These are phyloP conservation scores for Phragmites australis DNA, from an alignment of 176 grass and related monocot genomes.

Conservation along the genomic window DNA sequence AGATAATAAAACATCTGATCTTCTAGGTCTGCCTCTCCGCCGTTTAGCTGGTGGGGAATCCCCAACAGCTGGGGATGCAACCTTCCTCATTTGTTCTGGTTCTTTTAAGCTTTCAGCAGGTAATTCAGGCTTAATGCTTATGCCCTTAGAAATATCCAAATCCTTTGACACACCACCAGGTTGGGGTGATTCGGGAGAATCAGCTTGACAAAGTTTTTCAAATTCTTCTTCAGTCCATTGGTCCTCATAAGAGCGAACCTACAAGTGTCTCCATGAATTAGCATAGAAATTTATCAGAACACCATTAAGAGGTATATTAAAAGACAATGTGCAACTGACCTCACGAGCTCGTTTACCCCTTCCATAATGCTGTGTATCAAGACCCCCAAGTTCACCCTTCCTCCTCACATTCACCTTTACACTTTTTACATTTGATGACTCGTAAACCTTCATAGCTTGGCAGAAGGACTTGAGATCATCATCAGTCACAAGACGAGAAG, in stretches of 20 bases:
- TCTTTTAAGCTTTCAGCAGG: slow-evolving; percentile 50
- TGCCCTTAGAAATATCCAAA: slow-evolving; percentile 47
- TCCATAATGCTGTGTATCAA: slow-evolving; percentile 88
- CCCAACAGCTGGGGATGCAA: slow-evolving; percentile 39
- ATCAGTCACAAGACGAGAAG: slow-evolving; percentile 92
- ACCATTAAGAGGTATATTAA: background rate
- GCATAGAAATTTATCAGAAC: slow-evolving; percentile 16
- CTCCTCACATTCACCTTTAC: slow-evolving; percentile 61
- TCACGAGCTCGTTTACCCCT: slow-evolving; percentile 98
- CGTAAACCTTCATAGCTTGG: slow-evolving; percentile 84
- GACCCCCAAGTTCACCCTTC: slow-evolving; percentile 73
- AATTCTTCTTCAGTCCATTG: slow-evolving; percentile 99
- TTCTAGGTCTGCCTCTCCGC: slow-evolving; percentile 89
- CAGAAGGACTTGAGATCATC: slow-evolving; percentile 78
- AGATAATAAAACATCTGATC: slow-evolving; percentile 47
- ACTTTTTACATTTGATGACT: slow-evolving; percentile 59
- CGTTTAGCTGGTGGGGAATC: slow-evolving; percentile 72
- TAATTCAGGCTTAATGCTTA: slow-evolving; percentile 49
- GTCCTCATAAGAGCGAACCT: slow-evolving; percentile 98
- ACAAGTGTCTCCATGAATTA: slow-evolving; percentile 36
- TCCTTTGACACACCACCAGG: slow-evolving; percentile 47
- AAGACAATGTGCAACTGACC: slow-evolving; percentile 54
- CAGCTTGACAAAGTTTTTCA: slow-evolving; percentile 97
- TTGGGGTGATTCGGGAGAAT: slow-evolving; percentile 66
- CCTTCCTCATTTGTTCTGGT: slow-evolving; percentile 35